Evolutionary conservation across 1,284 basidiomycete species (phyloP), one percentile per base, ranked within the genome.

Genomic region (Uromyces viciae-fabae): DNA sequence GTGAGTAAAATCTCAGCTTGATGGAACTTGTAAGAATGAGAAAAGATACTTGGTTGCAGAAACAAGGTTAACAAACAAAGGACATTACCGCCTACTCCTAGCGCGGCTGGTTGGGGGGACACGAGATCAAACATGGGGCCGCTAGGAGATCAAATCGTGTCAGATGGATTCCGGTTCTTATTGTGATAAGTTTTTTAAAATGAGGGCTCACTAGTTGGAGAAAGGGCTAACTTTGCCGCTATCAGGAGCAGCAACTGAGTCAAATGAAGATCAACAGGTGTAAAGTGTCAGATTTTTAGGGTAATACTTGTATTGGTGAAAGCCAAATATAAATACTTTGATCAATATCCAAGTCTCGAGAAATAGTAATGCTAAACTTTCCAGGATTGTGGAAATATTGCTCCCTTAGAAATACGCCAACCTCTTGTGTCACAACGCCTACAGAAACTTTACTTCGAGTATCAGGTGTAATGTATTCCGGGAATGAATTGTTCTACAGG

Each of bases 11-110:
- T 19, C 19, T 75, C 14, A 60, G 73, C 60, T 42, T 25, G 28
- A 3, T 31, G 25, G 5, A 40, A 75, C 1, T 28, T 14, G 3
- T 52, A 28, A 43, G n/a, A n/a, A 56, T 28, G 2, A 17, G n/a
- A 43, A 60, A 60, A 52, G 7, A 36, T 7, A 40, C 33, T n/a
- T n/a, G 25, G 56, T 15, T 66, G 3, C 4, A 52, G 28, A 36
- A 38, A 28, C 31, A 0, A 40, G 25, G 31, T 54, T 28, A 25
- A 58, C 58, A 68, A 68, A 81, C 79, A 81, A 17, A 81, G 60
- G 7, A 81, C 72, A 36, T 81, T 81, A 7, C 79, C 79, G 46
- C 79, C 79, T 11, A 81, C 79, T 33, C 72, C 79, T 38, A 81
- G 79, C 5, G 69, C 72, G 9, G 71, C 71, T 19, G 79, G 79